Percentiles rank a stretch among this genome's conserved stretches.
Conservation (phyloP, 345 rosid genomes). For the Microcos paniculata region DNA sequence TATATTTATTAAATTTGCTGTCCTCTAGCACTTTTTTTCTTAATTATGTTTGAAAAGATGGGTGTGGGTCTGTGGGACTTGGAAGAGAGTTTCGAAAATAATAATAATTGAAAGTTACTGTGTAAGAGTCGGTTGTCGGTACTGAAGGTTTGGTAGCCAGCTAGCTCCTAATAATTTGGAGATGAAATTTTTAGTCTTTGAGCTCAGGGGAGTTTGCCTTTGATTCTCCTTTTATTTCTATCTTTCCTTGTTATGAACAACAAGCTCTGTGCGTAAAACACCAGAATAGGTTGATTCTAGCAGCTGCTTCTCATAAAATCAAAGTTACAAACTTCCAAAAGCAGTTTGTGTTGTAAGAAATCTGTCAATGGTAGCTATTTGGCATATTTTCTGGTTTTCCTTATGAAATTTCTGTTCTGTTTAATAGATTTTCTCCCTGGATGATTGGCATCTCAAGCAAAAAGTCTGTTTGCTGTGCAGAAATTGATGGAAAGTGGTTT, state of each 20-base stretch:
- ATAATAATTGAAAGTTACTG: conserved; percentile 1
- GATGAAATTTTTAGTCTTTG: background rate
- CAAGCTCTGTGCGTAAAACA: background rate
- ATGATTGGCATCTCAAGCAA: background rate
- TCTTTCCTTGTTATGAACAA: background rate
- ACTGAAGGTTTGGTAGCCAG: background rate
- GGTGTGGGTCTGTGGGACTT: background rate
- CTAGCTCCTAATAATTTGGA: background rate
- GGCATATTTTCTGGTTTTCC: background rate
- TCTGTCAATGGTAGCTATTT: background rate
- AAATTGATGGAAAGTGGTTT: conserved; percentile 47
- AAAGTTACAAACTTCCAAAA: background rate
- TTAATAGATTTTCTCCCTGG: background rate
- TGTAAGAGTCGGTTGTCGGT: background rate
- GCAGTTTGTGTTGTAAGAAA: background rate
- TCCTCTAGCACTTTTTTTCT: background rate
- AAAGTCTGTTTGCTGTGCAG: background rate
- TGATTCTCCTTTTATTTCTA: background rate
- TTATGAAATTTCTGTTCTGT: background rate
- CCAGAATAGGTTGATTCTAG: background rate
- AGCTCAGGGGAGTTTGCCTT: background rate
- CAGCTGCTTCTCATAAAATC: background rate
- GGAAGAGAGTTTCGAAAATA: background rate
- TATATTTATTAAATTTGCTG: background rate
- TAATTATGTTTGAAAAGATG: background rate